phyloP scores from a whole-genome alignment of 2,329 filamentous ascomycete species.

The Didymosphaeria variabile region DNA sequence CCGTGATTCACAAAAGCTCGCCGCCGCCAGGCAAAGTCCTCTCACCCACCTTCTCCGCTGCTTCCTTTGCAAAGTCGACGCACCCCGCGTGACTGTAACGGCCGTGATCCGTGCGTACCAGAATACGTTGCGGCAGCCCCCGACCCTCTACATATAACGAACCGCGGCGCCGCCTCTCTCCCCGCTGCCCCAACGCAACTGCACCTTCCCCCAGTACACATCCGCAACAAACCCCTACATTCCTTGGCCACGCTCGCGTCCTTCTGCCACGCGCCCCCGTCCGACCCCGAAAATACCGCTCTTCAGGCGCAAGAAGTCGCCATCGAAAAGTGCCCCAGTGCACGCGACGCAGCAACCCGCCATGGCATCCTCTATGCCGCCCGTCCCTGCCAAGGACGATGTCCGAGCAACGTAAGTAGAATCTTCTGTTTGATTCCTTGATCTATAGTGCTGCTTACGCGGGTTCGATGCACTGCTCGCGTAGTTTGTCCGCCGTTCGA shows the following conservation, averaged over 20 bases:
- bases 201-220: constrained; percentile 12
- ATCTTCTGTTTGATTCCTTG: background rate
- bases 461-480: background rate
- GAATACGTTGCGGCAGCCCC: background rate
- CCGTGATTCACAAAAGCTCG: constrained; percentile 41
- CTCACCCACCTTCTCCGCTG: constrained; percentile 22
- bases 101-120: constrained; percentile 14
- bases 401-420: constrained; percentile 67
- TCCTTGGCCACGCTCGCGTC: constrained; percentile 12
- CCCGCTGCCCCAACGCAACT: constrained; percentile 11
- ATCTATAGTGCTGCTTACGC: background rate
- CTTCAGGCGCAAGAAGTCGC: constrained; percentile 45
- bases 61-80: background rate
- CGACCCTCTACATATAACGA: background rate
- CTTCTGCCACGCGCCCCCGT: constrained; percentile 11
- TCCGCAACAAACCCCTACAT: constrained; percentile 6
- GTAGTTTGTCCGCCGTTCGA: background rate
- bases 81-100: constrained; percentile 10
- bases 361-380: constrained; percentile 50
- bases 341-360: constrained; percentile 39
- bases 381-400: constrained; percentile 65
- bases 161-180: constrained; percentile 10
- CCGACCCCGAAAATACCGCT: constrained; percentile 34
- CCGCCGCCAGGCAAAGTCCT: constrained; percentile 27
- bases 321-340: constrained; percentile 44